Evolutionary conservation across 164 flowering plant genomes (phyloP).

Genomic region (Sedum album): DNA sequence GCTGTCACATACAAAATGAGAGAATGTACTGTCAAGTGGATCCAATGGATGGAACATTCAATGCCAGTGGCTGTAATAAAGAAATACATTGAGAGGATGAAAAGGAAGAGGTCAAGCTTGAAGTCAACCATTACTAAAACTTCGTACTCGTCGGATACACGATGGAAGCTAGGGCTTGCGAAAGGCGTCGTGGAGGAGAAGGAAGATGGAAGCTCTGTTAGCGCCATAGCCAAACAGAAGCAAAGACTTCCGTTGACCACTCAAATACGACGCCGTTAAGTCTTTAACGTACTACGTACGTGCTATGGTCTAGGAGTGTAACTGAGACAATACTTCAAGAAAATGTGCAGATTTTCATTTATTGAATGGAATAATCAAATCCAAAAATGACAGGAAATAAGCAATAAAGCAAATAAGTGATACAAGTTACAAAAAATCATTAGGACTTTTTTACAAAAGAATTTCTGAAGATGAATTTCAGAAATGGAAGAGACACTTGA

Average conservation of each 20-base stretch:
- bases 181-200: background rate
- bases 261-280: background rate
- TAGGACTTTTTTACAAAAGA: too few species aligned
- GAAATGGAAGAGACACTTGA: too few species aligned
- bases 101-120: background rate
- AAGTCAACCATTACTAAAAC: background rate
- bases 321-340: too few species aligned
- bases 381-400: too few species aligned
- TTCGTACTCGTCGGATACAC: background rate
- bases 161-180: background rate
- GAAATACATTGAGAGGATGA: background rate
- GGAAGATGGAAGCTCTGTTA: too few species aligned
- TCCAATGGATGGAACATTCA: background rate
- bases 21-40: constrained; percentile 2
- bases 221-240: background rate
- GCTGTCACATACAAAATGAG: background rate
- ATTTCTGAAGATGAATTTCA: too few species aligned
- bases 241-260: background rate
- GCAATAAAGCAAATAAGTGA: too few species aligned
- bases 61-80: background rate
- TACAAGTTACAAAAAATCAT: too few species aligned
- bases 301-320: too few species aligned
- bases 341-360: too few species aligned
- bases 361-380: too few species aligned
- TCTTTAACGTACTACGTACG: too few species aligned